phyloP scores from a whole-genome alignment of 2,329 filamentous ascomycete species.

The Neocucurbitaria cava region DNA sequence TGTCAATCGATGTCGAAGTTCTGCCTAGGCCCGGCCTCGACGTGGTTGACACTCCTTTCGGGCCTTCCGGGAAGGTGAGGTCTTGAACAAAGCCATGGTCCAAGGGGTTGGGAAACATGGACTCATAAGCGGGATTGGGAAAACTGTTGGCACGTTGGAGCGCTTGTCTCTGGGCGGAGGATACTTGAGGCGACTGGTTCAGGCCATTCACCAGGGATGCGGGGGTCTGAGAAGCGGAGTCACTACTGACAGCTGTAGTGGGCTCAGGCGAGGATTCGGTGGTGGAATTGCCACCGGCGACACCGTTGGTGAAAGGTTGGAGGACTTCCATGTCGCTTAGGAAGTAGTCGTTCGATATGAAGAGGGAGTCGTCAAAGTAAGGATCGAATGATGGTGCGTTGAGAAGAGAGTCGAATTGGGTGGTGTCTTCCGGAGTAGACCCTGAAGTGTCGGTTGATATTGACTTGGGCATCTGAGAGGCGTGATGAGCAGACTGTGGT shows the following conservation, averaged over 20 bases:
- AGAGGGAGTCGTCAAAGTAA: slow-evolving; percentile 48
- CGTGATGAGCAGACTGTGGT: slow-evolving; percentile 32
- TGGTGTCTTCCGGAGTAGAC: slow-evolving; percentile 40
- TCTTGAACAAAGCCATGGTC: slow-evolving; percentile 47
- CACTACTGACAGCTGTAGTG: slow-evolving; percentile 19
- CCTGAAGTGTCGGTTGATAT: slow-evolving; percentile 41
- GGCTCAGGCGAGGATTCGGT: slow-evolving; percentile 50
- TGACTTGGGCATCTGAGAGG: slow-evolving; percentile 46
- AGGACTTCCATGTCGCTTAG: slow-evolving; percentile 49
- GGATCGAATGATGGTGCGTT: slow-evolving; percentile 39
- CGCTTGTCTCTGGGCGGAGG: slow-evolving; percentile 28
- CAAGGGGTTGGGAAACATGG: slow-evolving; percentile 46
- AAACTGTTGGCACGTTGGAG: slow-evolving; percentile 41
- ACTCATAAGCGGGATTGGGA: slow-evolving; percentile 45
- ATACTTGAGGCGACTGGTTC: slow-evolving; percentile 36
- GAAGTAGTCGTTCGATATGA: slow-evolving; percentile 49
- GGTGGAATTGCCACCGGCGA: slow-evolving; percentile 41
- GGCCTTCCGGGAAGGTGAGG: slow-evolving; percentile 47
- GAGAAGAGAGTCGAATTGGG: slow-evolving; percentile 40
- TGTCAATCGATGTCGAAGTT: slow-evolving; percentile 18
- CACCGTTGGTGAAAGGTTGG: slow-evolving; percentile 43
- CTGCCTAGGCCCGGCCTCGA: slow-evolving; percentile 23
- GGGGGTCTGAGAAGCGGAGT: slow-evolving; percentile 34
- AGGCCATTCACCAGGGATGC: slow-evolving; percentile 27
- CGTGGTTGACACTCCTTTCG: slow-evolving; percentile 28